Evolutionary conservation across 2,329 filamentous ascomycete genomes (phyloP).

Genomic region (Decorospora gaudefroyi): DNA sequence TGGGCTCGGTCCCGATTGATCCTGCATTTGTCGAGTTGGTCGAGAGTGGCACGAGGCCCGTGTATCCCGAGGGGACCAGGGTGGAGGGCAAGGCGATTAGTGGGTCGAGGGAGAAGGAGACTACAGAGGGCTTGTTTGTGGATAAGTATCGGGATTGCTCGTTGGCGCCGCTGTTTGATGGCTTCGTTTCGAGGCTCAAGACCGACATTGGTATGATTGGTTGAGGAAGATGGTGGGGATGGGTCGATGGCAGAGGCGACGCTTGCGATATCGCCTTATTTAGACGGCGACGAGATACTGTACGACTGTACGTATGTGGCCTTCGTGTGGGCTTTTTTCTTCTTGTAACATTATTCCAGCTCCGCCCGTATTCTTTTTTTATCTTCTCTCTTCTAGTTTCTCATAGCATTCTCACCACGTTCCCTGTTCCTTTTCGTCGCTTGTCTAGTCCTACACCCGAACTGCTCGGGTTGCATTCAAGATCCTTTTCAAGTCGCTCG

Average conservation of each 20-base stretch:
- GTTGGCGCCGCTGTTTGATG: constrained; percentile 68
- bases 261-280: not conserved
- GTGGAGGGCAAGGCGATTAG: constrained; percentile 42
- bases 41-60: constrained; percentile 70
- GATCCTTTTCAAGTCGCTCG: no score
- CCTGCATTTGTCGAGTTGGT: constrained; percentile 87
- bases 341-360: no score
- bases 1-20: constrained; percentile 89
- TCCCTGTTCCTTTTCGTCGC: no score
- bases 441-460: no score
- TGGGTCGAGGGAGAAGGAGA: constrained; percentile 19
- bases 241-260: not conserved
- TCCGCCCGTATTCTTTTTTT: no score
- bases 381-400: no score
- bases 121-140: constrained; percentile 57
- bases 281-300: no score
- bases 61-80: constrained; percentile 69
- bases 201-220: constrained; percentile 32
- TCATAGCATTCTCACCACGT: no score
- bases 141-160: constrained; percentile 76
- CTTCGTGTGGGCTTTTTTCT: no score
- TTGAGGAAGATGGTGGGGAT: not conserved
- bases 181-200: constrained; percentile 62
- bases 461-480: no score
- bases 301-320: no score